phyloP scores from a whole-genome alignment of 768 basidiomycete genomes.

The Termitomyces sp. region DNA sequence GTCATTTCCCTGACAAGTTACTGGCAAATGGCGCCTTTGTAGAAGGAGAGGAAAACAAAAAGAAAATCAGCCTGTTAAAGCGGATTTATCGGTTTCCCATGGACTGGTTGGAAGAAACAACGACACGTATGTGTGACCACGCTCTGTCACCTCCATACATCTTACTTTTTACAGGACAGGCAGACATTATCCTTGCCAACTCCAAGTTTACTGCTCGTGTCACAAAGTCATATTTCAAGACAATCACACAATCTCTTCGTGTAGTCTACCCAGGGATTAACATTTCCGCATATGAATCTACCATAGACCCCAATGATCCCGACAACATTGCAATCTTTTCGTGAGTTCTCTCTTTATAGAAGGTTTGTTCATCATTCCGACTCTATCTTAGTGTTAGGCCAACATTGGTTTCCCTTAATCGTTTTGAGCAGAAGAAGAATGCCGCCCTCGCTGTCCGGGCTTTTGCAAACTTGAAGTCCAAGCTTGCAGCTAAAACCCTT shows the following conservation, averaged over 20 bases:
- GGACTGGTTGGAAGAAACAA: constrained; percentile 86
- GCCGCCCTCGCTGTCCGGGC: constrained; percentile 74
- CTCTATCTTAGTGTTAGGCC: constrained; percentile 47
- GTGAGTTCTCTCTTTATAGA: constrained; percentile 35
- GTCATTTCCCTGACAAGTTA: constrained; percentile 96
- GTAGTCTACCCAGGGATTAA: constrained; percentile 99
- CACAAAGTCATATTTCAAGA: constrained; percentile 71
- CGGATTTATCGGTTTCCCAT: constrained; percentile 81
- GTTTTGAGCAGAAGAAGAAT: constrained; percentile 97
- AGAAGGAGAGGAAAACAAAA: constrained; percentile 45
- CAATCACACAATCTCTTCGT: constrained; percentile 54
- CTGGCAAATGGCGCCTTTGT: constrained; percentile 70
- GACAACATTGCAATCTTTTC: constrained; percentile 55
- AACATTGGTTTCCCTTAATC: constrained; percentile 85
- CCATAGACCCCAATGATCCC: constrained; percentile 38
- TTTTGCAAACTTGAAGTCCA: constrained; percentile 54
- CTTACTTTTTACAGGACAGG: constrained; percentile 56
- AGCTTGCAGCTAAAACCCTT: constrained; percentile 30
- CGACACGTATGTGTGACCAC: constrained; percentile 61
- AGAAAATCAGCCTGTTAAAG: constrained; percentile 53
- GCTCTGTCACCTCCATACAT: neutral
- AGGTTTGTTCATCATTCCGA: neutral
- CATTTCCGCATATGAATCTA: constrained; percentile 60
- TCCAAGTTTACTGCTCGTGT: constrained; percentile 87
- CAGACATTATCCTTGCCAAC: constrained; percentile 89